Conservation (phyloP, 1,284 basidiomycete species). For the Austroboletus niveus region DNA sequence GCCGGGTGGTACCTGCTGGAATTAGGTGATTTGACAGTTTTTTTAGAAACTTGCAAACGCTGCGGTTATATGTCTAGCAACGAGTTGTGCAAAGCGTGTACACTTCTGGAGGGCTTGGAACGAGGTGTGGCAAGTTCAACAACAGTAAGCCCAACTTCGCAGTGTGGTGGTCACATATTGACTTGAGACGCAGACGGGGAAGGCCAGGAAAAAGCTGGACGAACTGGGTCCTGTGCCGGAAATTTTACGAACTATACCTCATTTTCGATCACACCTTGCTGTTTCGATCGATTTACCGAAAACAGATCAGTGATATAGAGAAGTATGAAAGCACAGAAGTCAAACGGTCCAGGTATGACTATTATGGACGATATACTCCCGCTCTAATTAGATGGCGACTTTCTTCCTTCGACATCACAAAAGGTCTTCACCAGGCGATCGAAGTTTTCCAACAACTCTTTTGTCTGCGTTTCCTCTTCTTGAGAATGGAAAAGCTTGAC, state of each 20-base stretch:
- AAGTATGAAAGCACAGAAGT: no score
- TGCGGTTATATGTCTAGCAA: constrained; percentile 95
- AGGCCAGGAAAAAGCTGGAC: constrained; percentile 59
- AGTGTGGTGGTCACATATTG: not conserved
- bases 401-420: constrained; percentile 27
- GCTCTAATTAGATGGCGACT: constrained; percentile 12
- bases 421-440: constrained; percentile 42
- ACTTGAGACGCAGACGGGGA: constrained; percentile 52
- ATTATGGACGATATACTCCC: no score
- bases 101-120: constrained; percentile 87
- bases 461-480: constrained; percentile 40
- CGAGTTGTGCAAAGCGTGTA: constrained; percentile 90
- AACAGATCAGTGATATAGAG: constrained; percentile 4
- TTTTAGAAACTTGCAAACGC: constrained; percentile 78
- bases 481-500: constrained; percentile 52
- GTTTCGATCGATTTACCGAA: constrained; percentile 28
- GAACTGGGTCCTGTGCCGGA: constrained; percentile 56
- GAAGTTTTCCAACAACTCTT: constrained; percentile 50
- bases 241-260: constrained; percentile 65
- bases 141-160: constrained; percentile 50
- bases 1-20: constrained; percentile 6
- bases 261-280: constrained; percentile 44
- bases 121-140: constrained; percentile 68
- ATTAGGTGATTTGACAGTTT: not conserved
- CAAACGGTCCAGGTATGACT: no score